Evolutionary conservation across 139 green algal genomes (phyloP).

Genomic region (Chlamydomonas schloesseri): DNA sequence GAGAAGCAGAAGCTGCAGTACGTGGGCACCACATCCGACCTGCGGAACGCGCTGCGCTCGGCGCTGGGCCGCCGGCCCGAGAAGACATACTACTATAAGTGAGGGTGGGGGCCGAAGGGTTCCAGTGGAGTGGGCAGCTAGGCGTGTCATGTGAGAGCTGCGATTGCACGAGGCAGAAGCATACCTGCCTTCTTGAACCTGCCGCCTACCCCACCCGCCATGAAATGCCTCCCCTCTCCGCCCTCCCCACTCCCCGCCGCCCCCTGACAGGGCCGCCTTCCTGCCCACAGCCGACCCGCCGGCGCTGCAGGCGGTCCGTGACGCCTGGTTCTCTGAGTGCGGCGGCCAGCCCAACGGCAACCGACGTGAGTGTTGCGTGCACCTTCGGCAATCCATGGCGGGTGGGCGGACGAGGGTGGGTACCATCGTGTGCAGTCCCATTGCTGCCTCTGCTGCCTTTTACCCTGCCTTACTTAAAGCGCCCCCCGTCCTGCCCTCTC

Average conservation of each 20-base stretch:
- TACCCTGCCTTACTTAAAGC: no score
- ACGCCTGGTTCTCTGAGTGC: conserved; percentile 82
- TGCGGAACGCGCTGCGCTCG: conserved; percentile 84
- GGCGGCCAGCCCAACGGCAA: conserved; percentile 83
- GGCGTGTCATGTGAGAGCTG: no score
- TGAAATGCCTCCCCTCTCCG: not conserved
- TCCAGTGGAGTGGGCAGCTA: no score
- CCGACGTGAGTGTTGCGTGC: conserved; percentile 68
- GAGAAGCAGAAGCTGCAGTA: conserved; percentile 89
- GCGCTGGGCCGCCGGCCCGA: conserved; percentile 86
- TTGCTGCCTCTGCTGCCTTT: no score
- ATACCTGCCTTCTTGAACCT: no score
- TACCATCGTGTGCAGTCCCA: no score
- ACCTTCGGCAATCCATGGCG: no score
- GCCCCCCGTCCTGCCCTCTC: no score
- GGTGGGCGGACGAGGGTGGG: no score
- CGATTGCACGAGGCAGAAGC: no score
- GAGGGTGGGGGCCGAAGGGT: not conserved
- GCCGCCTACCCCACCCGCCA: no score
- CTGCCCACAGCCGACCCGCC: conserved; percentile 82
- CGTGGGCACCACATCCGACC: conserved; percentile 89
- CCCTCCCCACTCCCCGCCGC: no score
- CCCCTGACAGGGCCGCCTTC: conserved; percentile 53
- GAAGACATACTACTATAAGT: conserved; percentile 88
- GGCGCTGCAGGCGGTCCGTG: conserved; percentile 77